These are phyloP conservation scores for Canavalia ensiformis DNA, from an alignment of 306 rosid genomes.

Conservation along the genomic window DNA sequence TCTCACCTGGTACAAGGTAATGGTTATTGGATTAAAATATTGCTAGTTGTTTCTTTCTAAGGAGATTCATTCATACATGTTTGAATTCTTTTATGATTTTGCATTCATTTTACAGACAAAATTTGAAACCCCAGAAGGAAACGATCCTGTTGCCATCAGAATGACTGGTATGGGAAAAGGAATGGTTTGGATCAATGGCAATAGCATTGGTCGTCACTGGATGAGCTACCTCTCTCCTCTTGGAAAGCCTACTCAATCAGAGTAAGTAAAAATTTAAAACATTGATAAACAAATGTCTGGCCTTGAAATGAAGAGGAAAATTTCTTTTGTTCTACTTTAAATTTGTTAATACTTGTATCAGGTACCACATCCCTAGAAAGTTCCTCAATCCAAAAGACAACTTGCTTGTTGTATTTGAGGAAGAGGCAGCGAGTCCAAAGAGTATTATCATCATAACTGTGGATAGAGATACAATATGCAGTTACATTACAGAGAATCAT, in stretches of 20 bases:
- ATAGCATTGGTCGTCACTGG: slow-evolving; percentile 87
- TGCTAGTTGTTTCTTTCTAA: not conserved
- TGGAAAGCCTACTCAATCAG: slow-evolving; percentile 73
- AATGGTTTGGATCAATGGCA: slow-evolving; percentile 84
- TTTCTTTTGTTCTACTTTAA: not conserved
- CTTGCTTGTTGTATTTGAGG: slow-evolving; percentile 80
- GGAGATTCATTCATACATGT: slow-evolving; percentile 23
- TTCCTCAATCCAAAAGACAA: slow-evolving; percentile 63
- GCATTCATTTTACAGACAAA: slow-evolving; percentile 59
- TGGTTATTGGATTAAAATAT: not conserved
- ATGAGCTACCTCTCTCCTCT: slow-evolving; percentile 74
- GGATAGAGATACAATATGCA: slow-evolving; percentile 82
- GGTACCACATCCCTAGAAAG: slow-evolving; percentile 91
- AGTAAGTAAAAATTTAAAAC: slow-evolving; percentile 58
- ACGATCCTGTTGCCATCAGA: slow-evolving; percentile 69
- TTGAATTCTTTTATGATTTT: slow-evolving; percentile 13
- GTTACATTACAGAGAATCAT: slow-evolving; percentile 61
- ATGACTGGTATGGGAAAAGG: slow-evolving; percentile 91
- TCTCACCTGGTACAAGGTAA: slow-evolving; percentile 94
- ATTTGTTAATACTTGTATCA: slow-evolving; percentile 39
- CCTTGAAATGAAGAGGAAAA: not conserved
- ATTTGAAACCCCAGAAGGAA: slow-evolving; percentile 79
- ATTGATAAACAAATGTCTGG: not conserved
- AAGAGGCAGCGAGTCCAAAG: slow-evolving; percentile 58
- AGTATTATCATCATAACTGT: slow-evolving; percentile 56